Evolutionary conservation across 2,329 filamentous ascomycete genomes (phyloP), one percentile per base, ranked within the genome.

Genomic region (Xylariaceae sp.): DNA sequence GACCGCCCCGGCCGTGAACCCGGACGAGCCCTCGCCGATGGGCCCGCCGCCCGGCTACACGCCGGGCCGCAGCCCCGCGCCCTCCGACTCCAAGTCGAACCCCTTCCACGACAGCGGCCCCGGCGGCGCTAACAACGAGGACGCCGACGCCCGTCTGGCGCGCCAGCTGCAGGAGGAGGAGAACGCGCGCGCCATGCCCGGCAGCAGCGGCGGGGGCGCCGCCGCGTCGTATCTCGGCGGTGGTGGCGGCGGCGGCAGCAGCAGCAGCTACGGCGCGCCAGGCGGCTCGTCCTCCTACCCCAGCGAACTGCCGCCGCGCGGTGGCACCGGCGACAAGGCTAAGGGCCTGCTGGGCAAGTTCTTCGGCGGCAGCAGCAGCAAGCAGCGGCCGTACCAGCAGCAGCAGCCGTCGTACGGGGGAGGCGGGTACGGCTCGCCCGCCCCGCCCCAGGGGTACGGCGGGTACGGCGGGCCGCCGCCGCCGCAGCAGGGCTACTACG

Each of bases 111-210:
- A 43, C 29, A 42, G 42, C 16, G 33, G 29, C 12, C 42, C 45
- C 33, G 49, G 47, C 31, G 49, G 45, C 19, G 41, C 46, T 38
- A 53, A 58, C 33, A 43, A 55, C 36, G 50, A 50, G 29, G 51
- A 53, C 35, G 53, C 53, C 18, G 46, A 50, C 38, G 49, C 53
- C 10, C 71, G 70, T 17, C 65, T 89, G 8, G 88, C 89, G 6
- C 72, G 83, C 25, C 75, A 78, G 52, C 65, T 94, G 26, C 89
- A 94, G 57, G 83, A 83, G 28, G 84, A 94, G 58, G 88, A 94
- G 58, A 72, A 94, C 43, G 75, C 77, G 5, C 73, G 76, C 32
- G 47, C 53, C 37, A 48, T 47, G 32, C 41, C 36, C 16, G 19
- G 35, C n/a, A 36, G 35, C 8, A 25, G 35, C 28, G 51, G 47